Evolutionary conservation across 805 yeast species (phyloP).

Genomic region (Barnettozyma botsteinii): DNA sequence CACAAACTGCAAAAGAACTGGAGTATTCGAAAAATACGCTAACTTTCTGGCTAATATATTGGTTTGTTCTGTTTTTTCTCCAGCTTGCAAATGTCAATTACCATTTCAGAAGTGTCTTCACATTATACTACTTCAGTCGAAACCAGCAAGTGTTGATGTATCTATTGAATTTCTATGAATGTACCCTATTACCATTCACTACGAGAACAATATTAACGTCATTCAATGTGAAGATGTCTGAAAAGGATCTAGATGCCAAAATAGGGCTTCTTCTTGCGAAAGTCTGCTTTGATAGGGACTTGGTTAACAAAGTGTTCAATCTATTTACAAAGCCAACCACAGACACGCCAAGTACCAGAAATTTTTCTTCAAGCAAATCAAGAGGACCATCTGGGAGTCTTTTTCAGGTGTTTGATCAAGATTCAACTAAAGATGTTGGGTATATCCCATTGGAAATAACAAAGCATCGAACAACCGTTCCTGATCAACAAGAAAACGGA

Average conservation of each 20-base stretch:
- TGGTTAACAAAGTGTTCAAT: neutral
- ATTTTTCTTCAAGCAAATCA: neutral
- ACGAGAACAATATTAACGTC: neutral
- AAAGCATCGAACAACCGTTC: slow-evolving; percentile 1
- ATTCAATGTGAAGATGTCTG: slow-evolving; percentile 1
- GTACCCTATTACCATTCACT: slow-evolving; percentile 3
- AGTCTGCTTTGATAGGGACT: slow-evolving; percentile 6
- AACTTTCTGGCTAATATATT: slow-evolving; percentile 20
- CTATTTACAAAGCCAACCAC: neutral
- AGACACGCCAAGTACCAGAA: neutral
- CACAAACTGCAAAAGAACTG: neutral
- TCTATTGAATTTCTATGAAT: slow-evolving; percentile 11
- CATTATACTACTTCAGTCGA: slow-evolving; percentile 11
- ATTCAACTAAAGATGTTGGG: neutral
- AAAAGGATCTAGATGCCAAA: slow-evolving; percentile 4
- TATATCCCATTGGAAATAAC: neutral
- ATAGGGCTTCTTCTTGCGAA: slow-evolving; percentile 2
- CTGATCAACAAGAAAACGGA: neutral
- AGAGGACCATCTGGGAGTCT: neutral
- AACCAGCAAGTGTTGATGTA: slow-evolving; percentile 1
- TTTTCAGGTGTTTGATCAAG: neutral
- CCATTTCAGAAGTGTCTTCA: slow-evolving; percentile 13
- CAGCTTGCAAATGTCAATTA: slow-evolving; percentile 12
- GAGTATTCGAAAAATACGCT: slow-evolving; percentile 6
- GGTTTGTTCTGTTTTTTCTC: slow-evolving; percentile 15